These are phyloP conservation scores for Marasmius sp. DNA, from an alignment of 1,284 basidiomycete species.

Conservation along the genomic window DNA sequence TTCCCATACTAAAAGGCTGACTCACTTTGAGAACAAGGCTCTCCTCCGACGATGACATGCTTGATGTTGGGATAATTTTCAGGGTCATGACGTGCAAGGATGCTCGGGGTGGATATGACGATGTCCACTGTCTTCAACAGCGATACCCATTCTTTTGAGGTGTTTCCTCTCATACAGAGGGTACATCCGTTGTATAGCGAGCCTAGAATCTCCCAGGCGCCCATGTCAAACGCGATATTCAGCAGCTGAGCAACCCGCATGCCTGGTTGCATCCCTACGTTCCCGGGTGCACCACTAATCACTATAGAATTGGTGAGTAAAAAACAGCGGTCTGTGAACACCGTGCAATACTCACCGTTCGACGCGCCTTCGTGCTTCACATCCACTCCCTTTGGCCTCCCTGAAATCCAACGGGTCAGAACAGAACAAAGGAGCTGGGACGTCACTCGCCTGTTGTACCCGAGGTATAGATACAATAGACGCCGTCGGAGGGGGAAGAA, in stretches of 20 bases:
- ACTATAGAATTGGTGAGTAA: slow-evolving; percentile 28
- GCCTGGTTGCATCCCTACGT: slow-evolving; percentile 46
- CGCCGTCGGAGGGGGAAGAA: slow-evolving; percentile 35
- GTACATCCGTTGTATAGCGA: slow-evolving; percentile 49
- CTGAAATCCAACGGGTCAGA: slow-evolving; percentile 32
- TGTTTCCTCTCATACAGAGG: slow-evolving; percentile 47
- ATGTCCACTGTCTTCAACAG: slow-evolving; percentile 49
- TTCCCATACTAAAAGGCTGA: background rate
- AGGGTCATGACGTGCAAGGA: slow-evolving; percentile 41
- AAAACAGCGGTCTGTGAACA: background rate
- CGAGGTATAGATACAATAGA: slow-evolving; percentile 55
- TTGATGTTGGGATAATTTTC: slow-evolving; percentile 48
- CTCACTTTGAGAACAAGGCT: slow-evolving; percentile 46
- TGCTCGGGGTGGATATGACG: slow-evolving; percentile 44
- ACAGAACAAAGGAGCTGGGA: background rate
- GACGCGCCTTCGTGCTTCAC: slow-evolving; percentile 47
- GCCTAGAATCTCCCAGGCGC: slow-evolving; percentile 52
- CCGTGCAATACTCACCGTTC: slow-evolving; percentile 35
- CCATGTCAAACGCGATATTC: slow-evolving; percentile 55
- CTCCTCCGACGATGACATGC: slow-evolving; percentile 47
- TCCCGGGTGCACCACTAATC: slow-evolving; percentile 42
- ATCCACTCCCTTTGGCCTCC: slow-evolving; percentile 48
- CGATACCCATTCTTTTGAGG: slow-evolving; percentile 45
- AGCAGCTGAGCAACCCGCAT: slow-evolving; percentile 50
- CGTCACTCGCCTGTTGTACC: slow-evolving; percentile 24